These are phyloP conservation scores for Bacterosira constricta DNA, from an alignment of 108 stramenopile genomes.

Conservation along the genomic window DNA sequence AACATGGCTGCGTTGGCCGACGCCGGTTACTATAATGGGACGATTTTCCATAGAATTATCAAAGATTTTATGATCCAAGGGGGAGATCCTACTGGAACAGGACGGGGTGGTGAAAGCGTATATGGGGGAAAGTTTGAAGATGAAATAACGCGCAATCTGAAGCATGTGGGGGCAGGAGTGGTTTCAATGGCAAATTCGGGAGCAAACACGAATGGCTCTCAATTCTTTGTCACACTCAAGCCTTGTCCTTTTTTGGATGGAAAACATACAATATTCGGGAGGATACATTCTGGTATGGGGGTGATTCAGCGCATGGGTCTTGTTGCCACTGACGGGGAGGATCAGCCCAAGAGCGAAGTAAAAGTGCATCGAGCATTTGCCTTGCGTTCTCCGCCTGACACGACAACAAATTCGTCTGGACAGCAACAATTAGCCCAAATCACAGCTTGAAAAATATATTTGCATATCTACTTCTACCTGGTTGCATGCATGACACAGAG, in stretches of 20 bases:
- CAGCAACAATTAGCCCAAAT: too few relatives aligned
- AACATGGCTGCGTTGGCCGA: constrained; percentile 88
- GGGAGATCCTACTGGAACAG: constrained; percentile 94
- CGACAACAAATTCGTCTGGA: too few relatives aligned
- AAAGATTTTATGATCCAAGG: constrained; percentile 95
- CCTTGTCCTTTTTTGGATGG: constrained; percentile 89
- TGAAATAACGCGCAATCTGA: constrained; percentile 87
- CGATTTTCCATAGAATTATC: constrained; percentile 94
- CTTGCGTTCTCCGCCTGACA: constrained; percentile 29
- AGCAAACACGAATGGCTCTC: constrained; percentile 92
- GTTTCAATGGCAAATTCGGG: constrained; percentile 95
- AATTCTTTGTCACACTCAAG: constrained; percentile 95
- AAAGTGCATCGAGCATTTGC: constrained; percentile 56
- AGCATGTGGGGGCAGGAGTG: constrained; percentile 89
- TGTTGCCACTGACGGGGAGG: constrained; percentile 86
- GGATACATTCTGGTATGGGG: constrained; percentile 90
- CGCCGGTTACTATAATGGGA: constrained; percentile 92
- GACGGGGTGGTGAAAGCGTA: constrained; percentile 82
- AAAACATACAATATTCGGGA: constrained; percentile 95
- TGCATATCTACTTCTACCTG: too few relatives aligned
- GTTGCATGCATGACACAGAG: too few relatives aligned
- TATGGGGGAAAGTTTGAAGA: constrained; percentile 93
- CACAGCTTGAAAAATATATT: too few relatives aligned
- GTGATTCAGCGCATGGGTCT: constrained; percentile 92
- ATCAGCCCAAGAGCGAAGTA: constrained; percentile 79